Conservation (phyloP, 169 alveolate species). For the Toxoplasma gondii region DNA sequence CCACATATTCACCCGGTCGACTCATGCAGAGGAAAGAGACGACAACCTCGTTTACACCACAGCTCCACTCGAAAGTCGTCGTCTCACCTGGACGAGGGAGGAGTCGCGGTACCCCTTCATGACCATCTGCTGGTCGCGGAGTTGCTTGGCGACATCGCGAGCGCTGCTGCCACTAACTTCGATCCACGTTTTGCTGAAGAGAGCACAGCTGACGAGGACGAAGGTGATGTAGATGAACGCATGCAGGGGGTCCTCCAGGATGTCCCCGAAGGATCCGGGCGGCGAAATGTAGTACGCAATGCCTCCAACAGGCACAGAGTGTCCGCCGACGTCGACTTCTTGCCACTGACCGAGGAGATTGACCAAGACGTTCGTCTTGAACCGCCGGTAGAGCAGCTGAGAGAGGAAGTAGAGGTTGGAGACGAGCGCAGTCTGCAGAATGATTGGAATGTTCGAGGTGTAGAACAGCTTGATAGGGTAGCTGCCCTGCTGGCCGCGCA, state of each 20-base stretch:
- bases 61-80: too few species aligned
- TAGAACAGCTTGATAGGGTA: conserved; percentile 99
- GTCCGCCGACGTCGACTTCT: conserved; percentile 94
- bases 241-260: conserved; percentile 96
- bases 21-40: too few species aligned
- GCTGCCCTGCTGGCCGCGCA: conserved; percentile 97
- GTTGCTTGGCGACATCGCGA: conserved; percentile 99
- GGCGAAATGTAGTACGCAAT: conserved; percentile 99
- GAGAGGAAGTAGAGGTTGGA: conserved; percentile 99
- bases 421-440: conserved; percentile 95
- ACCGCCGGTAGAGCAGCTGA: conserved; percentile 97
- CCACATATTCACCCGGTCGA: too few species aligned
- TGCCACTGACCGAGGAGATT: conserved; percentile 96
- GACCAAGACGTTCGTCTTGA: conserved; percentile 94
- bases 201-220: conserved; percentile 97
- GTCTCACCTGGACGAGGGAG: conserved; percentile 80
- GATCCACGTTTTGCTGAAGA: conserved; percentile 99
- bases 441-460: conserved; percentile 99
- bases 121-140: conserved; percentile 97
- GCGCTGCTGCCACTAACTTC: conserved; percentile 99
- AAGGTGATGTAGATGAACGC: conserved; percentile 96
- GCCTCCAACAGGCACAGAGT: conserved; percentile 99
- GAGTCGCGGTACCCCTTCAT: conserved; percentile 92
- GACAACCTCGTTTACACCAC: too few species aligned
- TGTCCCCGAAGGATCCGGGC: conserved; percentile 92